Base-by-base conservation (phyloP, 1,284 basidiomycete genomes). In the Laetiporus sulphureus region DNA sequence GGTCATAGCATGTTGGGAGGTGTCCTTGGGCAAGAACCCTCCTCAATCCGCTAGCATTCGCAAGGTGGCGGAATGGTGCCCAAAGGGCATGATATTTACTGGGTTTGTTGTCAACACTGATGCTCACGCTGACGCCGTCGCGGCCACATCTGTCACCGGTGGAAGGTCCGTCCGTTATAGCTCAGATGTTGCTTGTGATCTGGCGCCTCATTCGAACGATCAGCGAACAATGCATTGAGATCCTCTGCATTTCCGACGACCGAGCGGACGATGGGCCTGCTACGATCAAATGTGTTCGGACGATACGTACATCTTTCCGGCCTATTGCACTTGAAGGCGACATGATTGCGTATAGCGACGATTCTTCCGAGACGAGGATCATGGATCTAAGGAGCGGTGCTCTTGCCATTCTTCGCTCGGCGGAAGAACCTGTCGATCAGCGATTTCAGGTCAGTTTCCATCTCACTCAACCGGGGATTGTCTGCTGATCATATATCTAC, bases 261-360 rank as follows among this genome's bases (percentile, higher is more conserved):
- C n/a, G n/a, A n/a, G n/a, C n/a, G 4, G 36, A 37, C 0, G 19
- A 23, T 2, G 35, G 21, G 4, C n/a, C 2, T 11, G 13, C 45
- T 11, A 27, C 40, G 1, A 48, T 54, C 32, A 23, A 25, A 19
- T 39, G 50, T 2, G 23, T 60, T 2, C 47, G 49, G 25, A 55
- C 42, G 3, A 55, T 73, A 11, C 42, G 64, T 2, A 70, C 70
- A 2, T 48, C 55, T 2, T 66, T 69, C 49, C 68, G 60, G 43
- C 75, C 73, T 0, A 60, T 75, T 15, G 57, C 64, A 1, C 52
- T 82, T 13, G 50, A 63, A 3, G 77, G 74, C 0, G 67, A 77
- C 41, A 32, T 77, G 11, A 52, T 82, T 3, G 74, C 70, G 1
- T 56, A 77, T 34, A 70, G 72, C 41, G 72, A 83, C 45, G 69